phyloP scores from a whole-genome alignment of 2,329 filamentous ascomycete species.

The Aspergillus phoenicis region DNA sequence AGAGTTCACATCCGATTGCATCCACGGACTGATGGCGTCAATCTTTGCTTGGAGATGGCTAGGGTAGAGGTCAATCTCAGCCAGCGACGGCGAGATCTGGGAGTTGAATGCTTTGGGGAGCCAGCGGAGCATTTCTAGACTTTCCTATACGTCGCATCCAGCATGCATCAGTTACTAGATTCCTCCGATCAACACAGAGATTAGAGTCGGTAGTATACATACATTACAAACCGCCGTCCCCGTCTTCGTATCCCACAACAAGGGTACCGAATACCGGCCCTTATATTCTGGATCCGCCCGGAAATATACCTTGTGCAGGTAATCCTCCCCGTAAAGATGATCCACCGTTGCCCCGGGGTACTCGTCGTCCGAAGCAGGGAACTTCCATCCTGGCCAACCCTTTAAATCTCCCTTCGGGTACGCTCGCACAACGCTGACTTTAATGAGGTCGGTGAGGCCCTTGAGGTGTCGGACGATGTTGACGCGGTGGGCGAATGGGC shows the following conservation, averaged over 20 bases:
- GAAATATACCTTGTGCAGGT: slow-evolving; percentile 66
- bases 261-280: slow-evolving; percentile 62
- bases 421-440: slow-evolving; percentile 62
- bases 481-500: slow-evolving; percentile 64
- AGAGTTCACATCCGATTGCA: slow-evolving; percentile 59
- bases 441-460: slow-evolving; percentile 57
- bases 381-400: slow-evolving; percentile 66
- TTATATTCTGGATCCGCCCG: slow-evolving; percentile 62
- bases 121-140: slow-evolving; percentile 57
- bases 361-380: slow-evolving; percentile 54
- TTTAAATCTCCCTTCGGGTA: slow-evolving; percentile 67
- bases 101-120: slow-evolving; percentile 60
- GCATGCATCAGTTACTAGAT: not conserved
- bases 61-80: slow-evolving; percentile 58
- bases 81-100: slow-evolving; percentile 45
- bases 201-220: slow-evolving; percentile 35
- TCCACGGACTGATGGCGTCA: slow-evolving; percentile 56
- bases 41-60: slow-evolving; percentile 51
- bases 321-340: slow-evolving; percentile 60
- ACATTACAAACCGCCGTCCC: slow-evolving; percentile 64
- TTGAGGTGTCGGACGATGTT: slow-evolving; percentile 62
- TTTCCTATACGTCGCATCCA: slow-evolving; percentile 11
- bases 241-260: slow-evolving; percentile 64
- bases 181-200: not conserved
- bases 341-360: slow-evolving; percentile 65